Evolutionary conservation across 2,329 filamentous ascomycete genomes (phyloP), one percentile per base, ranked within the genome.

Genomic region (Ceratocystis diversiconidia): DNA sequence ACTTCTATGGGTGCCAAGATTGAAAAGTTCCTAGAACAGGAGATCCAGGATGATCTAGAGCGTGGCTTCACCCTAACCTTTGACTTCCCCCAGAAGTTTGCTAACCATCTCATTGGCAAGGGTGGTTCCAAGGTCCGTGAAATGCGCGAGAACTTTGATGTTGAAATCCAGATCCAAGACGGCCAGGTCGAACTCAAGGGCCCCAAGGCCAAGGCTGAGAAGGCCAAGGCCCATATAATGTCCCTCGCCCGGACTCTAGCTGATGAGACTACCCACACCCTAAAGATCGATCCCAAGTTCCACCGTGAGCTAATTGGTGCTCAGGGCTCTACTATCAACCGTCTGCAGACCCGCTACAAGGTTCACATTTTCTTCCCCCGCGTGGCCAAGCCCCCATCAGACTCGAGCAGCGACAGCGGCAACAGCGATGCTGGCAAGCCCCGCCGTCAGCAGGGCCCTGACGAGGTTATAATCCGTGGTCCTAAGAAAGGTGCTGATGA

Each of bases 171-270:
- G 76, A 87, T 97, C 48, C 86, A 95, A 70, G 90, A 96, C 71
- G 94, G 94, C 70, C 92, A 92, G 76, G 90, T 97, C 62, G 90
- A 96, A 75, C 85, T 99, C 71, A 96, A 95, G 79, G 94, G 95
- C 30, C 92, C 94, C 62, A 90, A 95, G 77, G 90, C 90, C 62
- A 97, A 97, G 80, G 90, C 92, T 1, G 91, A 96, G 74, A 85
- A 85, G 62, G 90, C 90, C 69, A 94, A 89, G 75, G 79, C 85
- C 48, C 86, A 96, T 72, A 96, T 99, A 70, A 79, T 86, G 69
- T 82, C 85, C 48, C 79, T 96, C 69, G 87, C 84, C 50, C 90
- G 88, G 74, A 89, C 89, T 73, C 83, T 95, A 71, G 91, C 95
- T 64, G 94, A 99, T 71, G 94, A 99, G 78, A 85, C 88, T 4